Evolutionary conservation across 2,329 filamentous ascomycete species (phyloP), one percentile per base, ranked within the genome.

Genomic region (Xylogone sp.): DNA sequence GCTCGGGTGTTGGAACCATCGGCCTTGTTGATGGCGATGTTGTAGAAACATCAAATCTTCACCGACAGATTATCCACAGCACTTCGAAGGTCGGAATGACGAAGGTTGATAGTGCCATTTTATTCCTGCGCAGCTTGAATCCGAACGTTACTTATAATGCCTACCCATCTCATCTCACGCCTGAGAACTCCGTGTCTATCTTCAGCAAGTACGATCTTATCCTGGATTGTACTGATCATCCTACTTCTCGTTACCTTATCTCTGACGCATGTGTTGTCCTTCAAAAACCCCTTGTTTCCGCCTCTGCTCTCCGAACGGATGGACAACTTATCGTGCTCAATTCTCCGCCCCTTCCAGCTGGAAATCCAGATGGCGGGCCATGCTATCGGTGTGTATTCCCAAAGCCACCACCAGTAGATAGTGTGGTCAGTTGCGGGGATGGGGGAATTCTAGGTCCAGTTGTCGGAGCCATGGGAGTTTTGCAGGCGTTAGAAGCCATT

Each of bases 351-450:
- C 72, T 75, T 7, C 73, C 81, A 2, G 75, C 78, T 9, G 85
- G 84, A 1, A 70, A 82, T 47, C 50, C 65, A 2, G 63, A 71
- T 0, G 86, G 87, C 0, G 88, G 91, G 0, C 92, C 93, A 0
- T 99, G 94, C 69, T 99, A 99, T 69, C 81, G 94, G 42, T 99
- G 94, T 65, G 81, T 97, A 12, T 99, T 96, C 61, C 92, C 91
- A 0, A 86, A 80, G 34, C 92, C 94, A 0, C 92, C 94, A 0
- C 91, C 93, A 0, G 82, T 89, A 0, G 88, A 88, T 42, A 90
- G 83, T 51, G 86, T 97, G 1, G 77, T 90, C 1, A 90, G 86
- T 53, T 99, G 94, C 63, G 90, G 92, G 42, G 94, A 99, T 66
- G 93, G 92, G 9, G 94, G 94, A 0, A 91, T 99, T 8, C 64